Evolutionary conservation across 768 basidiomycete genomes (phyloP).

Genomic region (Serendipita indica): DNA sequence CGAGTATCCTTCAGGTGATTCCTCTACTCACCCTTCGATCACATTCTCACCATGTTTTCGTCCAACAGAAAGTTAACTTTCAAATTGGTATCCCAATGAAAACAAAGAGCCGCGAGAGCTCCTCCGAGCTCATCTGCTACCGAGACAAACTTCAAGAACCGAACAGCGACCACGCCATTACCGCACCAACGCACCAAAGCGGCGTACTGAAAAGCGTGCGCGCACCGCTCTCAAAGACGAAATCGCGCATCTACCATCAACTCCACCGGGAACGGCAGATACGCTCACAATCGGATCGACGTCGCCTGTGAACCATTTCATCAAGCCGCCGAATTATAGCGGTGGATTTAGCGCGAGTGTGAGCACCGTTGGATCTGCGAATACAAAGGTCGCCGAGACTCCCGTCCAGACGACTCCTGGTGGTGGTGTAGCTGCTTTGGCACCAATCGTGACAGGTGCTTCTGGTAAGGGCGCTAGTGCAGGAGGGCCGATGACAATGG

Average conservation of each 20-base stretch:
- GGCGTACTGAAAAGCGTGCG: constrained; percentile 3
- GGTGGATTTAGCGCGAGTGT: too few species aligned
- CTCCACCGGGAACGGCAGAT: background rate
- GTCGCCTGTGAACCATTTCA: background rate
- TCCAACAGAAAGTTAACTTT: constrained; percentile 9
- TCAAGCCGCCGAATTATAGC: background rate
- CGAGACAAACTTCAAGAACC: background rate
- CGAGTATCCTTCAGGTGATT: constrained; percentile 50
- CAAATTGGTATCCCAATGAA: background rate
- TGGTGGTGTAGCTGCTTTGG: background rate
- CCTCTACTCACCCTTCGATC: too few species aligned
- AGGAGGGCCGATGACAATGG: background rate
- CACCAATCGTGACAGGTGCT: background rate
- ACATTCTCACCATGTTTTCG: too few species aligned
- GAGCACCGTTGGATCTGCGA: too few species aligned
- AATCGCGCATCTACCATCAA: background rate
- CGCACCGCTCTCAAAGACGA: background rate
- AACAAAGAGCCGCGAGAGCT: background rate
- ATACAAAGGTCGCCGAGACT: too few species aligned
- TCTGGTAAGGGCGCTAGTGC: background rate
- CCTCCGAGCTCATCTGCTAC: background rate
- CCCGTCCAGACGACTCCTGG: too few species aligned
- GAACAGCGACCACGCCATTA: background rate
- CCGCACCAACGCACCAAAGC: constrained; percentile 3
- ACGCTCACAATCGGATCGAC: background rate